phyloP scores from a whole-genome alignment of 352 stramenopile species.

The Globisporangium perplexum region DNA sequence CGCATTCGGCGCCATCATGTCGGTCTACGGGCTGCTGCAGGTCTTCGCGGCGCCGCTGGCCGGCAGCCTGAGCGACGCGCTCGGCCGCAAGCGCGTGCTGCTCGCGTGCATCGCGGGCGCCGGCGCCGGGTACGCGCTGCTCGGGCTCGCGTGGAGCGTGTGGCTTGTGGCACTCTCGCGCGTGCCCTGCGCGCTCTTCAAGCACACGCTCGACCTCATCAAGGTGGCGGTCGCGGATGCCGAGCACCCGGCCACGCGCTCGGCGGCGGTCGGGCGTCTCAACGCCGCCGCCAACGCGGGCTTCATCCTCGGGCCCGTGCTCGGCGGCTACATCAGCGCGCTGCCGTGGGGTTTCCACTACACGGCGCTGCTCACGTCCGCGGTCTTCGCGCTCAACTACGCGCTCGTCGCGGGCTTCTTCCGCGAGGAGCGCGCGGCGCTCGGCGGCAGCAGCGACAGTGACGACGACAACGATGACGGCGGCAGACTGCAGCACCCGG shows the following conservation, averaged over 20 bases:
- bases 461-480: not conserved
- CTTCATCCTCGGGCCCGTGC: conserved; percentile 67
- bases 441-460: not conserved
- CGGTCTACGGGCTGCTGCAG: conserved; percentile 82
- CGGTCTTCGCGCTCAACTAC: conserved; percentile 68
- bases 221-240: conserved; percentile 67
- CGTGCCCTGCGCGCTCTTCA: conserved; percentile 67
- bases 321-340: conserved; percentile 65
- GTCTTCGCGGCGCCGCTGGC: conserved; percentile 75
- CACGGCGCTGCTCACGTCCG: conserved; percentile 64
- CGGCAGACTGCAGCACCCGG: not conserved
- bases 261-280: conserved; percentile 56
- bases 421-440: conserved; percentile 11
- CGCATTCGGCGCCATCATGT: conserved; percentile 74
- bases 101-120: conserved; percentile 59
- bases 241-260: conserved; percentile 25
- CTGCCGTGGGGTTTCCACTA: conserved; percentile 78
- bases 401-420: conserved; percentile 57
- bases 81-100: conserved; percentile 48
- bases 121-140: conserved; percentile 55
- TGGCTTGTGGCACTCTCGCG: conserved; percentile 74
- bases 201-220: conserved; percentile 79
- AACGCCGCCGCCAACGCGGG: conserved; percentile 67
- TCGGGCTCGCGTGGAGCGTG: conserved; percentile 73
- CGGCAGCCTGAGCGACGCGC: conserved; percentile 68